Percentiles rank a stretch among this genome's conserved stretches.
These are phyloP conservation scores for Waltergamsia citrina DNA, from an alignment of 2,329 filamentous ascomycete genomes.

Conservation along the genomic window DNA sequence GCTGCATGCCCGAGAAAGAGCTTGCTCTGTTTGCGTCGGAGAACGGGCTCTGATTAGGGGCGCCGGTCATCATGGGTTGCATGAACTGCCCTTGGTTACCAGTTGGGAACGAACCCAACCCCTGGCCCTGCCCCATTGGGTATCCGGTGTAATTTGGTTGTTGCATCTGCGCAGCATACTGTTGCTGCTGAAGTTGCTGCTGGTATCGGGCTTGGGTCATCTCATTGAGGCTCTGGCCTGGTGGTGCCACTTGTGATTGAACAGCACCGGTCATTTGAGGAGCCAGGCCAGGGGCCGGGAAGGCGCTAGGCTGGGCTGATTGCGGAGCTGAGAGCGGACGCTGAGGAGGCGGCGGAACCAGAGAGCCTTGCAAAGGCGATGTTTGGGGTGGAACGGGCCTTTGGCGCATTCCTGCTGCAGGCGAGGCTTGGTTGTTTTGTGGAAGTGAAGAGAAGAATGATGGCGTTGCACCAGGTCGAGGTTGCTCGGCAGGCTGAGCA, in stretches of 20 bases:
- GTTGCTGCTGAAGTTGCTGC: constrained; percentile 44
- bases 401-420: constrained; percentile 38
- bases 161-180: constrained; percentile 23
- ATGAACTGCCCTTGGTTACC: constrained; percentile 22
- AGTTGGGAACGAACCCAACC: constrained; percentile 26
- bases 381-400: constrained; percentile 62
- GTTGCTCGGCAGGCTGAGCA: constrained; percentile 16
- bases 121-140: constrained; percentile 20
- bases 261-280: constrained; percentile 72
- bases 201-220: constrained; percentile 58
- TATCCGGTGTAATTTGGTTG: constrained; percentile 26
- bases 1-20: constrained; percentile 38
- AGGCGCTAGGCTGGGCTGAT: constrained; percentile 64
- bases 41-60: constrained; percentile 27
- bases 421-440: constrained; percentile 28
- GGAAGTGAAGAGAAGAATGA: constrained; percentile 41
- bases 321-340: constrained; percentile 83
- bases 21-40: constrained; percentile 20
- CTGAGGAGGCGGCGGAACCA: constrained; percentile 68
- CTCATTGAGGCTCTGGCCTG: constrained; percentile 69
- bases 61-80: constrained; percentile 41
- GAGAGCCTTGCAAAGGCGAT: constrained; percentile 46
- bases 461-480: constrained; percentile 45
- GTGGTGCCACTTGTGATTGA: constrained; percentile 55
- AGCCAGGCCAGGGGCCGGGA: constrained; percentile 66